These are phyloP conservation scores for Penicillium sp. DNA, from an alignment of 2,329 filamentous ascomycete species.

Conservation along the genomic window DNA sequence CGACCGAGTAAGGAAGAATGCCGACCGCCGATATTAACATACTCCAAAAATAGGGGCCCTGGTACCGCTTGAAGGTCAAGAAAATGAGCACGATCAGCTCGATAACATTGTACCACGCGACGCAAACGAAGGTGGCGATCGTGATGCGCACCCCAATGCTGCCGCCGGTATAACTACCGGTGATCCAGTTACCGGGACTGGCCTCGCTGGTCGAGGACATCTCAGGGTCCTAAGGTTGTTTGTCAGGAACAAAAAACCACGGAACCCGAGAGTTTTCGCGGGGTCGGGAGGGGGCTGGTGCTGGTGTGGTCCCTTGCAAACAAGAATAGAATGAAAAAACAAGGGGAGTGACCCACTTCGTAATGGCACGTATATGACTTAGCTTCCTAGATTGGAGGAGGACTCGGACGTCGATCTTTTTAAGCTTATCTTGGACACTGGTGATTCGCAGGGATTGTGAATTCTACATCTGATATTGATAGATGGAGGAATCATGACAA, in stretches of 20 bases:
- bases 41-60: constrained; percentile 52
- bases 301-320: neutral
- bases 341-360: neutral
- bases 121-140: constrained; percentile 27
- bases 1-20: constrained; percentile 43
- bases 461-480: neutral
- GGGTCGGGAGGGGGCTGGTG: neutral
- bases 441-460: neutral
- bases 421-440: neutral
- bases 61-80: constrained; percentile 48
- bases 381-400: neutral
- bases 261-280: constrained; percentile 2
- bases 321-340: neutral
- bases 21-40: constrained; percentile 45
- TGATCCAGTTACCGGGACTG: constrained; percentile 29
- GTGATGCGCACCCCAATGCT: constrained; percentile 28
- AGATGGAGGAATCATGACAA: neutral
- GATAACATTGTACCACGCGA: constrained; percentile 35
- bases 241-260: neutral
- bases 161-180: constrained; percentile 25
- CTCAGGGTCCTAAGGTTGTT: neutral
- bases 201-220: constrained; percentile 27
- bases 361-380: neutral
- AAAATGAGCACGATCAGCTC: constrained; percentile 49
- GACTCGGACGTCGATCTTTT: neutral